phyloP scores from a whole-genome alignment of 768 basidiomycete species.

The Lentinula detonsa region DNA sequence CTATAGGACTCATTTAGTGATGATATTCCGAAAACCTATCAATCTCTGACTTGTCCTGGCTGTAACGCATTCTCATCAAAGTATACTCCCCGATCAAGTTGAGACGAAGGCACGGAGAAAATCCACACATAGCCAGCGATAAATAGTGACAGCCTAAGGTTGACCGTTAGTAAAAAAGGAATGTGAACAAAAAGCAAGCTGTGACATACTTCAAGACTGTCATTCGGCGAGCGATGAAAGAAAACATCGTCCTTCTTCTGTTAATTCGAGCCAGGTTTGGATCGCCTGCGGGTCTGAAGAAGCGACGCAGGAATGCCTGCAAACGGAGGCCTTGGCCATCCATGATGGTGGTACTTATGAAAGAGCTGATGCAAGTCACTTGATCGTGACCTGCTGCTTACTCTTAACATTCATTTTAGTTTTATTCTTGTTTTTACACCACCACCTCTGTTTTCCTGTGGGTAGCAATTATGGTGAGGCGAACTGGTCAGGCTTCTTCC shows the following conservation, averaged over 20 bases:
- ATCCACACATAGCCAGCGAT: conserved; percentile 78
- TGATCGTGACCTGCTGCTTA: neutral
- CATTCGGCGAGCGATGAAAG: conserved; percentile 4
- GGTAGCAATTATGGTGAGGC: conserved; percentile 45
- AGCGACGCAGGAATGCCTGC: neutral
- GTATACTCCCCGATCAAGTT: conserved; percentile 64
- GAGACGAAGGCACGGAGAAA: conserved; percentile 61
- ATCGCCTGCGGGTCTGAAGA: conserved; percentile 11
- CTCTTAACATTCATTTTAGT: conserved; percentile 8
- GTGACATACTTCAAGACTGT: conserved; percentile 2
- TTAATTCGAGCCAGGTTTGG: conserved; percentile 8
- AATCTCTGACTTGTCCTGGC: conserved; percentile 68
- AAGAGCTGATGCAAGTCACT: neutral
- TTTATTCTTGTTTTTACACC: conserved; percentile 9
- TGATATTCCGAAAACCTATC: conserved; percentile 6
- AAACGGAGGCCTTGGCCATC: conserved; percentile 8
- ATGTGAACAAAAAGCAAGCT: neutral
- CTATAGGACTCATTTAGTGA: conserved; percentile 30
- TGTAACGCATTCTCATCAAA: conserved; percentile 96
- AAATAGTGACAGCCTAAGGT: conserved; percentile 49
- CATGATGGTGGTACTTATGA: neutral
- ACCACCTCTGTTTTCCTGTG: conserved; percentile 9
- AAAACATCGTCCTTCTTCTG: conserved; percentile 8
- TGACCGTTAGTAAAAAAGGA: neutral
- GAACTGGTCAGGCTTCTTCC: conserved; percentile 47